Evolutionary conservation across 148 eudicot genomes (phyloP).

Genomic region (Rhododendron kiyosumense): DNA sequence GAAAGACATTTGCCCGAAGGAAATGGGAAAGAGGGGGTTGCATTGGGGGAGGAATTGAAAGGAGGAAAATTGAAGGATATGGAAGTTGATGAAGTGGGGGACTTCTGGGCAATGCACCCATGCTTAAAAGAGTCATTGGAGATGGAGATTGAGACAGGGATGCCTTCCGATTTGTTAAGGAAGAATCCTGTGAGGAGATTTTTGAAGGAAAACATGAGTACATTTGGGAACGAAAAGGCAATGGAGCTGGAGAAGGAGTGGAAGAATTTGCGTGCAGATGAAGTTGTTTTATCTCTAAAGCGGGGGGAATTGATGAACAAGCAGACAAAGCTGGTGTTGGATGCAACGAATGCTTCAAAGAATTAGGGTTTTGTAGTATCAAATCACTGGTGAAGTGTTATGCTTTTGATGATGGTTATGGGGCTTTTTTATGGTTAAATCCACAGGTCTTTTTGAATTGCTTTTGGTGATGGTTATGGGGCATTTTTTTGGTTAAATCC

Average conservation of each 20-base stretch:
- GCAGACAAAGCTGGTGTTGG: constrained; percentile 10
- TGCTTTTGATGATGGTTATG: not conserved
- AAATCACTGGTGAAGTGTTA: not conserved
- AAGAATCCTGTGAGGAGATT: not conserved
- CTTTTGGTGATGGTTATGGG: too few species aligned
- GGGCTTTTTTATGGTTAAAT: not conserved
- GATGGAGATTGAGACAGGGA: not conserved
- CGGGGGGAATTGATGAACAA: constrained; percentile 21
- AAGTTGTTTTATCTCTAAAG: constrained; percentile 10
- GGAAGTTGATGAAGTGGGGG: not conserved
- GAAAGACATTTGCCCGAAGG: constrained; percentile 8
- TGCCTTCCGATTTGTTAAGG: too few species aligned
- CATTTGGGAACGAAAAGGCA: constrained; percentile 24
- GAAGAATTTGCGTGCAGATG: constrained; percentile 24
- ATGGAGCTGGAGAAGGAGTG: constrained; percentile 42
- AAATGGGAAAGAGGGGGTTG: not conserved
- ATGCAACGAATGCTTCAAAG: constrained; percentile 17
- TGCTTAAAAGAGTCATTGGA: constrained; percentile 9
- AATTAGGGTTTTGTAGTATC: not conserved
- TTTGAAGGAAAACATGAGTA: constrained; percentile 10
- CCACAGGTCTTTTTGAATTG: not conserved
- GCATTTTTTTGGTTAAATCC: not conserved
- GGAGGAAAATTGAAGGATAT: not conserved
- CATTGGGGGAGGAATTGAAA: not conserved
- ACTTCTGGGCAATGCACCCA: constrained; percentile 19